phyloP scores from a whole-genome alignment of 129 eudicot genomes.

The Flaveria linearis region DNA sequence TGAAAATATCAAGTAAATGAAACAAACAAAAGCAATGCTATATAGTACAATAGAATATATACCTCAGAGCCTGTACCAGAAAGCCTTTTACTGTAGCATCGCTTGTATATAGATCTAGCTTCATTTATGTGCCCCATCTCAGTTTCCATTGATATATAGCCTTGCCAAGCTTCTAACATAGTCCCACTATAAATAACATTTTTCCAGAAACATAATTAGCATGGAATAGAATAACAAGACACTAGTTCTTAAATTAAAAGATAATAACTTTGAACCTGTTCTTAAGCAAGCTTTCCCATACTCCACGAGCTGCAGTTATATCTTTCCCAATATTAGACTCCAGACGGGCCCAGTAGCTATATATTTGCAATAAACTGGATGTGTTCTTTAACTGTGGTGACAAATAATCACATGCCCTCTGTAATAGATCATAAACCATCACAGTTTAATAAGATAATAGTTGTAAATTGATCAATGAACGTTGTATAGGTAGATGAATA shows the following conservation, averaged over 20 bases:
- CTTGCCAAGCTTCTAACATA: conserved; percentile 78
- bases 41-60: conserved; percentile 6
- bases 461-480: not conserved
- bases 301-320: conserved; percentile 81
- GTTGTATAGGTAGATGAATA: not conserved
- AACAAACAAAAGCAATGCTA: not conserved
- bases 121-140: conserved; percentile 64
- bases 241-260: not conserved
- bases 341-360: conserved; percentile 85
- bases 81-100: conserved; percentile 84
- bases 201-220: conserved; percentile 18
- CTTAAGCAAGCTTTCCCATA: conserved; percentile 95
- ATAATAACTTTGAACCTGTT: conserved; percentile 49
- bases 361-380: conserved; percentile 64
- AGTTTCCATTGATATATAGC: conserved; percentile 81
- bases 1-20: not conserved
- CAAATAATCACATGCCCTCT: conserved; percentile 92
- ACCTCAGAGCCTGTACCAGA: conserved; percentile 96
- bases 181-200: conserved; percentile 56
- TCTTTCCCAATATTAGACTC: conserved; percentile 66
- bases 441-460: conserved; percentile 11
- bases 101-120: conserved; percentile 84
- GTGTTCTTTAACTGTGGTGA: conserved; percentile 62
- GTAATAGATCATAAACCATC: conserved; percentile 34
- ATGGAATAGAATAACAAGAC: conserved; percentile 2